Evolutionary conservation across 2,329 filamentous ascomycete species (phyloP).

Genomic region (Trichoderma pleuroti): DNA sequence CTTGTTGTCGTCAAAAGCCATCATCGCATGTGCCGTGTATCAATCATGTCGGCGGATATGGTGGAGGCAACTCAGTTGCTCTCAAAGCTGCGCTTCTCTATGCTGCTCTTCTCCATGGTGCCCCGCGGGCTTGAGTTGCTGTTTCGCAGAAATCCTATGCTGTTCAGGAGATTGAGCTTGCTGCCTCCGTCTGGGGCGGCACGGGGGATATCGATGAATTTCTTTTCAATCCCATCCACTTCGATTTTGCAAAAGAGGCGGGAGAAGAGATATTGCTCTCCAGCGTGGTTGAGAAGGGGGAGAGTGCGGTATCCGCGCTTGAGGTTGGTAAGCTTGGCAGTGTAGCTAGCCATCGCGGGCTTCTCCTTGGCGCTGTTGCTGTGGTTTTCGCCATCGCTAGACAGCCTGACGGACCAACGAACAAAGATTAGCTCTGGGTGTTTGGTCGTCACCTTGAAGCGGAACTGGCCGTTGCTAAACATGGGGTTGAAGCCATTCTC

Average conservation of each 20-base stretch:
- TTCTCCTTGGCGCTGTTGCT: conserved; percentile 54
- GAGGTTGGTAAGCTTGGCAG: conserved; percentile 83
- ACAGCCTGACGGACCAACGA: conserved; percentile 87
- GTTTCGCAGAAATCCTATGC: conserved; percentile 52
- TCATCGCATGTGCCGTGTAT: not conserved
- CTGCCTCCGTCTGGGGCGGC: conserved; percentile 38
- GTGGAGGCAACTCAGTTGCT: conserved; percentile 29
- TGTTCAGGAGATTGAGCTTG: conserved; percentile 55
- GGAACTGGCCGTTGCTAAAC: conserved; percentile 71
- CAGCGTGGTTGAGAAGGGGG: conserved; percentile 81
- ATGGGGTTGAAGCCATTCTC: conserved; percentile 93
- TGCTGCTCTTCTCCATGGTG: conserved; percentile 51
- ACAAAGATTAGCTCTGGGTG: conserved; percentile 92
- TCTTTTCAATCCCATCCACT: conserved; percentile 55
- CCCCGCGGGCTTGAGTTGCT: conserved; percentile 48
- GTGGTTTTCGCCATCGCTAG: conserved; percentile 62
- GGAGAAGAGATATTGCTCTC: conserved; percentile 91
- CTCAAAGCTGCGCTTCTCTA: conserved; percentile 47
- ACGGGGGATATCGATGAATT: conserved; percentile 51
- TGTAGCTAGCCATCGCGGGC: conserved; percentile 78
- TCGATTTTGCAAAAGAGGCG: conserved; percentile 88
- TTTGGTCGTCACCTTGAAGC: conserved; percentile 84
- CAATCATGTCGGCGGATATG: not conserved
- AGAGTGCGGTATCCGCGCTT: conserved; percentile 91
- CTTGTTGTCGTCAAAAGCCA: not conserved